Base-by-base conservation (phyloP, 805 yeast genomes). In the Candida adriatica region DNA sequence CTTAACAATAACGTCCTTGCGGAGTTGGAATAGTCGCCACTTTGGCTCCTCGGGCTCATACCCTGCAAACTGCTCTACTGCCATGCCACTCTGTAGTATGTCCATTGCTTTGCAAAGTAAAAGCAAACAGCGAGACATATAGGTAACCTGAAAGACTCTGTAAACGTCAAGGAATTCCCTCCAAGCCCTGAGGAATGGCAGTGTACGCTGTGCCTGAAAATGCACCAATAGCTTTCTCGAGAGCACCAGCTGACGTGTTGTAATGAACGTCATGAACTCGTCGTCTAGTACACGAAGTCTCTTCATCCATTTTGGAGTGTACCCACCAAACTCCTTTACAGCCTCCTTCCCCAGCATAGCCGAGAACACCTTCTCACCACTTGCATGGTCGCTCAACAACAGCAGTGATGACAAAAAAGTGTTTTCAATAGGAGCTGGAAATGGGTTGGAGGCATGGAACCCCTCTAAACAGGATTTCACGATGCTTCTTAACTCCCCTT, bases 21-120 rank as follows among this genome's bases (percentile, higher is more conserved):
- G 13, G 10, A 4, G 5, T 15, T 13, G 14, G 10, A 27, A 27
- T 3, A 6, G 4, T n/a, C 18, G 18, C 16, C 27, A 11, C 24
- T 28, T 35, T 5, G n/a, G 20, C 13, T 31, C 20, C 11, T 28
- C 34, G 4, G 38, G 30, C 6, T 13, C 24, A 10, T 9, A n/a
- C 7, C 35, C 38, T 9, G 13, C 7, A n/a, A 30, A 31, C 24
- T 27, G 27, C 6, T 35, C 31, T 10, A 35, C 15, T 8, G 38
- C 34, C 14, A 31, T 28, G 13, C 29, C 38, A 24, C 35, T 27
- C 17, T 35, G 19, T 13, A 35, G 18, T 13, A 28, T 15, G 22
- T 35, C 38, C 7, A 35, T 24, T 3, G 38, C 38, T n/a, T 13
- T 27, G 15, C 31, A 25, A 14, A 35, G 16, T 24, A 35, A 20